Evolutionary conservation across 441 rosid species (phyloP), one percentile per base, ranked within the genome.

Genomic region (Jatropha multifida): DNA sequence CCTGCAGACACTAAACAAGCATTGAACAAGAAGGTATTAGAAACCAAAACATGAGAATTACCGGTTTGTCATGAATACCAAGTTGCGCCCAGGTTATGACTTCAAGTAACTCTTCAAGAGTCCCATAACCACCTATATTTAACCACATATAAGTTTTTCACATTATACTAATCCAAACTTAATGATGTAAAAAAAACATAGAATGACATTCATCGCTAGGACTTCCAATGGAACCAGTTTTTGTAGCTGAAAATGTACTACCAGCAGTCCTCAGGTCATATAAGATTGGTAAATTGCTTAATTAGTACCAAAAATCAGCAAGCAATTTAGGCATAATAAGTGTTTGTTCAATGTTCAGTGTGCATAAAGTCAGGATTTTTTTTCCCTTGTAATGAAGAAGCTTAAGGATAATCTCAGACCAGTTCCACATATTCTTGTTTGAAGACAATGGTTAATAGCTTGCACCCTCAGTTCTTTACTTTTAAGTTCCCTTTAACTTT

Each of bases 11-110:
- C 38, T 15, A 5, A 41, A 48, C 49, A 41, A 65, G 65, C 40
- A 63, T 20, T 17, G 18, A 73, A 49, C 69, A 4, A 62, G 20
- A 58, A 27, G 71, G 63, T 52, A 40, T 65, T 54, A 62, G 44
- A 37, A 13, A 37, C 3, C 26, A 23, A 12, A 66, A 9, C 38
- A 52, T 20, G 52, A n/a, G 27, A 63, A 18, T 83, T 88, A 95
- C 99, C 61, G 99, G 99, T 78, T 95, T 95, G 78, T 95, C 98
- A 76, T 95, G 99, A 75, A 95, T 95, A 37, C 99, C 99, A 18
- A 95, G 96, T 80, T 95, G 97, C 42, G 99, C 98, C 99, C 99
- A 93, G 32, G 97, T 80, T 76, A 92, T 94, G 20, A 91, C 98
- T 87, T 94, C 98, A 78, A 95, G 92, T 37, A 94, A 90, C 82